Conservation (phyloP, 2,329 filamentous ascomycete species). For the Epichloe uncinata region DNA sequence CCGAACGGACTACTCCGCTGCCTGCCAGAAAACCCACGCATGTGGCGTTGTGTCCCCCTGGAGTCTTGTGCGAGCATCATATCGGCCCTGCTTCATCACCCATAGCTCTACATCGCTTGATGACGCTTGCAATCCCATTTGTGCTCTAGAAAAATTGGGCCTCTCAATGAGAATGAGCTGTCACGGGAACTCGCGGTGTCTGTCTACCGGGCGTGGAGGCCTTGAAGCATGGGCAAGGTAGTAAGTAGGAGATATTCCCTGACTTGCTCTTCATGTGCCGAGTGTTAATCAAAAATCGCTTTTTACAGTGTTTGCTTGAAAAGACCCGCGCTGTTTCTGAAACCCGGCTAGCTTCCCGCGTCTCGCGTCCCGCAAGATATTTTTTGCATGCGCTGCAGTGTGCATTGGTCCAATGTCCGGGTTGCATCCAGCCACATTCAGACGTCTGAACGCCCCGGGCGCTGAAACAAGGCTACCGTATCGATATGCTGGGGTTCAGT, state of each 20-base stretch:
- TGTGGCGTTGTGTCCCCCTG: background rate
- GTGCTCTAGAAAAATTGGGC: background rate
- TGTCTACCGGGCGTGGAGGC: no score
- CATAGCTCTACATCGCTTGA: constrained; percentile 3
- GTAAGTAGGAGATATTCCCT: no score
- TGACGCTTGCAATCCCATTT: background rate
- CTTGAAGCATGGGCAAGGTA: no score
- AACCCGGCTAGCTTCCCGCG: background rate
- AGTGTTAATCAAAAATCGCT: background rate
- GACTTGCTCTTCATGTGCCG: background rate
- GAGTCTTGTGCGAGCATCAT: constrained; percentile 4
- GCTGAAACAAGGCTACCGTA: constrained; percentile 1
- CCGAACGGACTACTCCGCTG: background rate
- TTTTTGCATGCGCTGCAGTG: background rate
- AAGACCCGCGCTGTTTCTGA: background rate
- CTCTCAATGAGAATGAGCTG: background rate
- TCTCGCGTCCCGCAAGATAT: background rate
- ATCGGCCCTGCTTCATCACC: constrained; percentile 5
- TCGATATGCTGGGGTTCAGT: background rate
- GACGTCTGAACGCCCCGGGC: background rate
- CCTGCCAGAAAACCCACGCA: background rate
- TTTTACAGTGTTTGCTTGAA: background rate
- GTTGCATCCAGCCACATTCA: background rate
- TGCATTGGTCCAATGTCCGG: no score
- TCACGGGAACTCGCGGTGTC: no score